Evolutionary conservation across 2,329 filamentous ascomycete genomes (phyloP).

Genomic region (Ophiocordyceps unilateralis): DNA sequence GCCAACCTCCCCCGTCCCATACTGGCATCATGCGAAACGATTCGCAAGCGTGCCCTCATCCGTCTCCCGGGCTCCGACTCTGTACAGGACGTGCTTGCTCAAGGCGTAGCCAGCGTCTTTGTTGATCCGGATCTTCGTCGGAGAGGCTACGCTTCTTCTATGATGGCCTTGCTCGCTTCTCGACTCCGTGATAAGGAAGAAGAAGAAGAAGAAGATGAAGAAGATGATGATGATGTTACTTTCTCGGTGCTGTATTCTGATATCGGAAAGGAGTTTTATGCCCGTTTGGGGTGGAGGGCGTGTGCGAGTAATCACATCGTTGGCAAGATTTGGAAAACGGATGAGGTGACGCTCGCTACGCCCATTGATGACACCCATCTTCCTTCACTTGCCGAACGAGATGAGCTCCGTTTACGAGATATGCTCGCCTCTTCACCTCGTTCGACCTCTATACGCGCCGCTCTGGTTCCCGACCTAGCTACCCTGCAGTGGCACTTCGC

Average conservation of each 20-base stretch:
- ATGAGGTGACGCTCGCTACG: constrained; percentile 12
- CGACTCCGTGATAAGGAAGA: too few relatives aligned
- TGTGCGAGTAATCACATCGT: constrained; percentile 62
- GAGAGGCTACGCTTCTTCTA: constrained; percentile 59
- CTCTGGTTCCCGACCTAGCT: constrained; percentile 14
- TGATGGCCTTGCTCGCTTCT: constrained; percentile 54
- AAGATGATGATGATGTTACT: too few relatives aligned
- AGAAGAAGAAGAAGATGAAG: too few relatives aligned
- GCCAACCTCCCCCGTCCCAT: constrained; percentile 36
- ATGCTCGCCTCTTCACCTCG: constrained; percentile 21
- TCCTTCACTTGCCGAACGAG: constrained; percentile 39
- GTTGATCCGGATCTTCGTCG: constrained; percentile 50
- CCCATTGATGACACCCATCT: constrained; percentile 44
- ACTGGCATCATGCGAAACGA: constrained; percentile 46
- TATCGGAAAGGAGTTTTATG: constrained; percentile 72
- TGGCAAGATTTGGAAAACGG: too few relatives aligned
- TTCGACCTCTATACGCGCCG: constrained; percentile 14
- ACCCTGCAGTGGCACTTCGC: constrained; percentile 40
- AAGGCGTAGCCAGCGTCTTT: constrained; percentile 72
- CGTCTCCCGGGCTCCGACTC: constrained; percentile 14
- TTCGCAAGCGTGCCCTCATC: constrained; percentile 40
- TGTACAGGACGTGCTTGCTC: constrained; percentile 37
- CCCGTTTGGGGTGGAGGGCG: constrained; percentile 56
- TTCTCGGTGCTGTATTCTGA: constrained; percentile 79
- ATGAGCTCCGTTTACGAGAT: constrained; percentile 43